Conservation (phyloP, 352 stramenopile species). For the Phytopythium sindhum region DNA sequence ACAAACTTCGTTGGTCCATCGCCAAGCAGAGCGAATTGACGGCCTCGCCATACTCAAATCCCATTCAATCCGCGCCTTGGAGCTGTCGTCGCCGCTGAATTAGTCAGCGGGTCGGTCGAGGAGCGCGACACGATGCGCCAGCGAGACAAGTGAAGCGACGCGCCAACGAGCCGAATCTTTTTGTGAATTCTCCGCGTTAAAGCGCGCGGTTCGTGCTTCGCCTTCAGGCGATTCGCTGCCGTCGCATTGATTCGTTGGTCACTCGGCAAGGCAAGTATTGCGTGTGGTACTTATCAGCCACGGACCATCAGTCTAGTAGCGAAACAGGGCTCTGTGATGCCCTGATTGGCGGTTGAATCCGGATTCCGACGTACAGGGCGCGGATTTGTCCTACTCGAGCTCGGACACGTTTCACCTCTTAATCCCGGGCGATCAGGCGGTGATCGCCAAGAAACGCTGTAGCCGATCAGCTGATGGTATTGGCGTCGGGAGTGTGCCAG, state of each 20-base stretch:
- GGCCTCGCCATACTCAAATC: neutral
- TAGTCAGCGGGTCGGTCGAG: neutral
- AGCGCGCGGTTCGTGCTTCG: neutral
- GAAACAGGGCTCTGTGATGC: no score
- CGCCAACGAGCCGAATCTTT: conserved; percentile 3
- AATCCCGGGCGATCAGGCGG: no score
- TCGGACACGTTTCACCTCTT: no score
- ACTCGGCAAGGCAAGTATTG: neutral
- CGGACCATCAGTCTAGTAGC: no score
- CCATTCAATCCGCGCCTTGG: neutral
- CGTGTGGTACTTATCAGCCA: no score
- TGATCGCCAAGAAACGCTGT: no score
- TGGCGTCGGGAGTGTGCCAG: no score
- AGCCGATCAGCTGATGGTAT: no score
- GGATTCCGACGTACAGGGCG: no score
- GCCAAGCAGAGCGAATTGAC: neutral
- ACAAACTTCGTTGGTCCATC: neutral
- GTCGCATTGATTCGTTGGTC: neutral
- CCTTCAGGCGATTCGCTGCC: neutral
- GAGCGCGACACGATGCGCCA: neutral
- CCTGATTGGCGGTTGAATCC: no score
- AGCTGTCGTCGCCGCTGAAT: neutral
- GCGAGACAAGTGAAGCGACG: neutral
- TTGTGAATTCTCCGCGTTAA: conserved; percentile 4
- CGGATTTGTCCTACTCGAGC: no score